Evolutionary conservation across 2,329 filamentous ascomycete species (phyloP), one percentile per base, ranked within the genome.

Genomic region (Rugonectria rugulosa): DNA sequence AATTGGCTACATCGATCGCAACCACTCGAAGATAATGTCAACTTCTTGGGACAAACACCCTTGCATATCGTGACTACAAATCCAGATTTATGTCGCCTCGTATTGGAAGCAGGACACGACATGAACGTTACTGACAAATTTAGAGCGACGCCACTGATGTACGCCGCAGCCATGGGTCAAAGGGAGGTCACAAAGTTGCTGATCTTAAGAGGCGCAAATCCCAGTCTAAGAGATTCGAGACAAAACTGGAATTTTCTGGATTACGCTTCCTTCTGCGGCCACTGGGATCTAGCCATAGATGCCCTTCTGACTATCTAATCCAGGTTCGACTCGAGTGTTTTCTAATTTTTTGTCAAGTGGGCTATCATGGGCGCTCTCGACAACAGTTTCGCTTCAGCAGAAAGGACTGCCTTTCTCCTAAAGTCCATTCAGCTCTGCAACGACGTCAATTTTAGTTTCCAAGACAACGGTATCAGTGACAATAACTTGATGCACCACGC

Each of bases 91-190:
- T 53, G 17, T 11, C 11, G n/a, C 4, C 19, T 31, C 41, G 10
- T 56, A 1, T 11, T 52, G 10, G 17, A 47, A 12, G 24, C 40
- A 4, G 47, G 20, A 2, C 41, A 47, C 21, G 31, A 37, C 9
- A 1, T 14, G 1, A 14, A 52, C 17, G 29, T 11, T 4, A 1
- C 5, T 11, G 53, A 56, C n/a, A 5, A 15, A 9, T n/a, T 17
- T 26, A 31, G 19, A 14, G 2, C 11, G 0, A 56, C 47, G 5
- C 53, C 53, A 14, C 21, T 56, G 10, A 56, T 52, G 47, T 56
- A 56, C 14, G 20, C 53, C 2, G 53, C 47, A 5, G 37, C 24
- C 3, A 52, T 8, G 12, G 8, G 23, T 12, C 17, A 45, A 2
- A 11, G 21, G 15, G 26, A 23, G n/a, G 24, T 12, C 4, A 15